Percentiles rank a stretch among this genome's conserved stretches.
Evolutionary conservation across 257 asterid genomes (phyloP).

Genomic region (Scutellaria baicalensis): DNA sequence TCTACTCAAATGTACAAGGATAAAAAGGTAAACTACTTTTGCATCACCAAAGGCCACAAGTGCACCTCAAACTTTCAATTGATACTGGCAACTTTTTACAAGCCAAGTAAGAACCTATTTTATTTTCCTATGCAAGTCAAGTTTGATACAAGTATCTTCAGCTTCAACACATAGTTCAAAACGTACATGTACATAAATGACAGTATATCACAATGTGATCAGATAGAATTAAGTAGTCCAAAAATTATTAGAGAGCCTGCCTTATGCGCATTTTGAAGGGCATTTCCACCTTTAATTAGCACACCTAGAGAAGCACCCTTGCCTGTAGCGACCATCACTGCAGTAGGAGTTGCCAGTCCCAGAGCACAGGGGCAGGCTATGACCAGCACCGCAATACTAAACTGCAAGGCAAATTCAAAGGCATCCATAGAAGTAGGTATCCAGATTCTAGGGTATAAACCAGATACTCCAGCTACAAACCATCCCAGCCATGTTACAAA

Average conservation of each 20-base stretch:
- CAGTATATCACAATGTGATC: not conserved
- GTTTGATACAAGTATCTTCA: not conserved
- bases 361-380: constrained; percentile 99
- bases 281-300: constrained; percentile 91
- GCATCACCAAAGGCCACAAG: not conserved
- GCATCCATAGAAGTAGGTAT: constrained; percentile 80
- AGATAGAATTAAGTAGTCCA: constrained; percentile 2
- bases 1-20: not conserved
- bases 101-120: not conserved
- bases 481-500: constrained; percentile 80
- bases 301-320: constrained; percentile 97
- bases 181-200: not conserved
- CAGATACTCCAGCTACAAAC: constrained; percentile 68
- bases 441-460: constrained; percentile 72
- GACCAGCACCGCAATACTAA: constrained; percentile 87
- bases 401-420: constrained; percentile 91
- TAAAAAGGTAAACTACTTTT: not conserved
- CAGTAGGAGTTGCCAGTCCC: constrained; percentile 97
- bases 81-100: not conserved
- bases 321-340: constrained; percentile 98
- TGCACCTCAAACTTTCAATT: not conserved
- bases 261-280: constrained; percentile 95
- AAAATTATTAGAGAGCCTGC: constrained; percentile 24
- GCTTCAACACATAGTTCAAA: constrained; percentile 9
- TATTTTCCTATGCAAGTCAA: not conserved